Evolutionary conservation across 2,329 filamentous ascomycete species (phyloP).

Genomic region (Colletotrichum camelliae): DNA sequence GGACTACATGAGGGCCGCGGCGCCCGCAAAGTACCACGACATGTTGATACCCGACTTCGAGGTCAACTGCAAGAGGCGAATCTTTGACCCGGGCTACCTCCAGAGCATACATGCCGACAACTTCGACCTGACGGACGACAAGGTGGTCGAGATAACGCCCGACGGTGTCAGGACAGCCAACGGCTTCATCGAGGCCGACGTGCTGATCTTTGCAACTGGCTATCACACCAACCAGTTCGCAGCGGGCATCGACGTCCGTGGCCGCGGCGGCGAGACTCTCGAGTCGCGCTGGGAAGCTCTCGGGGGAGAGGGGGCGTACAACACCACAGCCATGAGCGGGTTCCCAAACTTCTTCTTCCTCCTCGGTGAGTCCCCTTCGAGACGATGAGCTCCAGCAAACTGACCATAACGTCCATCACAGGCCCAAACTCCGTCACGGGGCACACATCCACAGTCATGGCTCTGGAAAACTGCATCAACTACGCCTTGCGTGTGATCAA

Average conservation of each 20-base stretch:
- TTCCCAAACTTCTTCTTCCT: conserved; percentile 72
- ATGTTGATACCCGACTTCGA: conserved; percentile 66
- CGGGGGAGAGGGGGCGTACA: conserved; percentile 66
- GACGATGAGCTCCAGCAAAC: not conserved
- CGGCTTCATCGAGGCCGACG: conserved; percentile 56
- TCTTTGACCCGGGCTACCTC: conserved; percentile 64
- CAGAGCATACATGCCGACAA: conserved; percentile 55
- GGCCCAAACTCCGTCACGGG: conserved; percentile 67
- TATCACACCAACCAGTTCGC: conserved; percentile 62
- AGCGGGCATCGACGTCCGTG: conserved; percentile 56
- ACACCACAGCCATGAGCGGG: conserved; percentile 60
- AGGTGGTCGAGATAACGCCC: conserved; percentile 52
- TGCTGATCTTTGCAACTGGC: conserved; percentile 67
- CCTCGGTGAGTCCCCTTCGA: conserved; percentile 38
- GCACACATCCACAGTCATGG: conserved; percentile 64
- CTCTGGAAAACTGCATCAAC: conserved; percentile 65
- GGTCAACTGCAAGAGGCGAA: conserved; percentile 68
- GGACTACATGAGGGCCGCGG: conserved; percentile 44
- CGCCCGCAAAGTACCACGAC: conserved; percentile 65
- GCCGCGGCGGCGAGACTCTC: conserved; percentile 54
- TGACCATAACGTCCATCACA: not conserved
- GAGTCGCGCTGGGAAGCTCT: conserved; percentile 61
- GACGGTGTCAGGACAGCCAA: conserved; percentile 39
- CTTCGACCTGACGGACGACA: conserved; percentile 49
- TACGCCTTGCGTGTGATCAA: conserved; percentile 64